A percentile compares a stretch with the other conserved stretches of the same genome.
Evolutionary conservation across 2,329 filamentous ascomycete genomes (phyloP).

Genomic region (Trichoderma atrobrunneum): DNA sequence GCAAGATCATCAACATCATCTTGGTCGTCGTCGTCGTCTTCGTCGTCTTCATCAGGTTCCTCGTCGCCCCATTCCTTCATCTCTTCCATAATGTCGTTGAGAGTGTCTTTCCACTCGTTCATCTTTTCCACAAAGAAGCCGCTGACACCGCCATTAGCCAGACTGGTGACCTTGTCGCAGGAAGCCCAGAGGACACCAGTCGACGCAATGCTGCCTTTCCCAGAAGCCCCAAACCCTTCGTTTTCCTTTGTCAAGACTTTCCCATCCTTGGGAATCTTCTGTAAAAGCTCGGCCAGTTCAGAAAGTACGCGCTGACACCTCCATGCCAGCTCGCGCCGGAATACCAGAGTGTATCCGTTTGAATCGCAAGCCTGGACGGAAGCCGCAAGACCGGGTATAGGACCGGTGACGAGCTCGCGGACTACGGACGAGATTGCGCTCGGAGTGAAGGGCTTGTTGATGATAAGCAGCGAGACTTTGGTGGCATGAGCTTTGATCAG

Average conservation of each 20-base stretch:
- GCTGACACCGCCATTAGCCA: conserved; percentile 65
- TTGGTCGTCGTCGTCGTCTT: conserved; percentile 43
- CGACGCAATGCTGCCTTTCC: conserved; percentile 56
- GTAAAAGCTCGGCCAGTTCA: conserved; percentile 61
- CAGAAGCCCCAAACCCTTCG: conserved; percentile 34
- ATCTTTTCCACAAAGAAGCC: conserved; percentile 70
- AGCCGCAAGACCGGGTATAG: conserved; percentile 72
- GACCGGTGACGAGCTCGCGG: conserved; percentile 65
- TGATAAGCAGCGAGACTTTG: conserved; percentile 80
- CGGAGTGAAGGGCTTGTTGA: conserved; percentile 83
- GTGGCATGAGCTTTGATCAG: conserved; percentile 80
- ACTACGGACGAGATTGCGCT: conserved; percentile 70
- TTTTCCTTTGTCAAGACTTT: conserved; percentile 41
- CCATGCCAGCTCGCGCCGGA: conserved; percentile 62
- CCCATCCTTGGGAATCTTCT: conserved; percentile 58
- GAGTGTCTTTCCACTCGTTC: conserved; percentile 68
- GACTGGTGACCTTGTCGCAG: conserved; percentile 68
- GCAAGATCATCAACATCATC: conserved; percentile 35
- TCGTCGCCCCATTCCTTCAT: conserved; percentile 85
- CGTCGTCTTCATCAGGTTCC: conserved; percentile 58
- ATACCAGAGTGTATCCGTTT: conserved; percentile 58
- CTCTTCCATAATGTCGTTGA: conserved; percentile 82
- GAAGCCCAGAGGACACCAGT: conserved; percentile 81
- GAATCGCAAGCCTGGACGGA: conserved; percentile 65
- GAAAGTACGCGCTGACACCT: conserved; percentile 58